A percentile compares a stretch with the other conserved stretches of the same genome.
phyloP scores from a whole-genome alignment of 495 filamentous ascomycete species.

The Penicillium pancosmium region DNA sequence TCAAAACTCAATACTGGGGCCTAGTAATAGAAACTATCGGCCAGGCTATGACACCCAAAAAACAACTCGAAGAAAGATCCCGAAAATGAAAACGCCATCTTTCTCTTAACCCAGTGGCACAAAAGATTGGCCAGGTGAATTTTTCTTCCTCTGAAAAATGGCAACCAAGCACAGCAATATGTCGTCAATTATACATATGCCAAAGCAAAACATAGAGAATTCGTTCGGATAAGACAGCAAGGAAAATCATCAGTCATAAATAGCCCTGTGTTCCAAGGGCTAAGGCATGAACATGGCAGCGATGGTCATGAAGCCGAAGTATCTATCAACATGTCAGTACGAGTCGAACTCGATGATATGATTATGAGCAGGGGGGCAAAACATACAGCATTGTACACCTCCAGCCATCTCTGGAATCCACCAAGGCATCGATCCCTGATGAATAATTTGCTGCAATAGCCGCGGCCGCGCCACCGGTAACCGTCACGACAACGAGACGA shows the following conservation, averaged over 20 bases:
- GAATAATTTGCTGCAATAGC: constrained; percentile 42
- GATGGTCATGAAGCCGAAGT: constrained; percentile 47
- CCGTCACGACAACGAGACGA: constrained; percentile 53
- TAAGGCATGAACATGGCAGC: constrained; percentile 46
- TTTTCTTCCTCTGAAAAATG: background rate
- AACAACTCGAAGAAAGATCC: background rate
- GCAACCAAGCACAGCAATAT: background rate
- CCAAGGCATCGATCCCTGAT: constrained; percentile 38
- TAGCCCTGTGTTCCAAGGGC: background rate
- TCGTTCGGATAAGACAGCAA: constrained; percentile 9
- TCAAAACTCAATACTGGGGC: constrained; percentile 5
- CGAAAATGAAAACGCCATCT: constrained; percentile 12
- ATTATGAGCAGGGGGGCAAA: background rate
- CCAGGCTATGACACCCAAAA: background rate
- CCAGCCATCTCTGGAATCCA: constrained; percentile 46
- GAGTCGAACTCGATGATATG: background rate
- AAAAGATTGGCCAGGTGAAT: background rate
- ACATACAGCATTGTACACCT: constrained; percentile 43
- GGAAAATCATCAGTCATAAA: constrained; percentile 18
- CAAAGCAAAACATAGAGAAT: background rate
- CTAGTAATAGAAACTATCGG: background rate
- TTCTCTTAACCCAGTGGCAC: background rate
- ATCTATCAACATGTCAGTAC: constrained; percentile 29
- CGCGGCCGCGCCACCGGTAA: constrained; percentile 41
- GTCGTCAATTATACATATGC: background rate